A percentile compares a stretch with the other conserved stretches of the same genome.
Evolutionary conservation across 23 red algal genomes (phyloP).

Genomic region (Pyropia haitanensis): DNA sequence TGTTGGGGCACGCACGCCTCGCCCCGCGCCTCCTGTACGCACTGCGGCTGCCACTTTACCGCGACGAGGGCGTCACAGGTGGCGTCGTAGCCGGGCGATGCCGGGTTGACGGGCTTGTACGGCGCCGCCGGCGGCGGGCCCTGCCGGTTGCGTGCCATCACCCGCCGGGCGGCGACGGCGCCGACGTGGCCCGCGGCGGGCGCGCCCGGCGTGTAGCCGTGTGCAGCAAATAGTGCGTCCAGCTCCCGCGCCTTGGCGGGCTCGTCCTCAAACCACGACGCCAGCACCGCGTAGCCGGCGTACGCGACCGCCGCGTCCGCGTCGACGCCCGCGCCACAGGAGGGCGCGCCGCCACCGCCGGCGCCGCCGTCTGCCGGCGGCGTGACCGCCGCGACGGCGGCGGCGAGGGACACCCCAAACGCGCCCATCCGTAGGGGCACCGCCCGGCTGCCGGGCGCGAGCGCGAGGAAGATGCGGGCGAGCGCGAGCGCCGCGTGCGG

Average conservation of each 20-base stretch:
- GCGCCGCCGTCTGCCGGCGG: neutral
- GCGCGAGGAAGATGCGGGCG: neutral
- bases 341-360: neutral
- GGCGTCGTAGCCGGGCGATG: slow-evolving; percentile 22
- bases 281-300: slow-evolving; percentile 18
- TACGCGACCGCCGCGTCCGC: slow-evolving; percentile 16
- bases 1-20: slow-evolving; percentile 13
- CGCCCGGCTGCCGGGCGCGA: too few relatives aligned
- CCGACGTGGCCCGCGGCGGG: slow-evolving; percentile 6
- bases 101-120: slow-evolving; percentile 17
- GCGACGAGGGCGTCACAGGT: slow-evolving; percentile 2
- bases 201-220: slow-evolving; percentile 17
- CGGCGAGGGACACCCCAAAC: neutral
- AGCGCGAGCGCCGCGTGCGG: neutral
- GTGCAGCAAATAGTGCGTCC: neutral
- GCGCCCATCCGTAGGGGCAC: too few relatives aligned
- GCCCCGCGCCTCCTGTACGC: slow-evolving; percentile 14
- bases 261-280: slow-evolving; percentile 8
- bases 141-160: slow-evolving; percentile 8
- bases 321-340: too few relatives aligned
- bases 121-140: slow-evolving; percentile 2
- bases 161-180: slow-evolving; percentile 1
- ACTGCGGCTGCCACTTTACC: slow-evolving; percentile 26
- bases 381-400: slow-evolving; percentile 4
- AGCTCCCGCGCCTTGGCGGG: slow-evolving; percentile 15